Conservation (phyloP, 192 early-diverging fungal species). For the Coemansia biformis region DNA sequence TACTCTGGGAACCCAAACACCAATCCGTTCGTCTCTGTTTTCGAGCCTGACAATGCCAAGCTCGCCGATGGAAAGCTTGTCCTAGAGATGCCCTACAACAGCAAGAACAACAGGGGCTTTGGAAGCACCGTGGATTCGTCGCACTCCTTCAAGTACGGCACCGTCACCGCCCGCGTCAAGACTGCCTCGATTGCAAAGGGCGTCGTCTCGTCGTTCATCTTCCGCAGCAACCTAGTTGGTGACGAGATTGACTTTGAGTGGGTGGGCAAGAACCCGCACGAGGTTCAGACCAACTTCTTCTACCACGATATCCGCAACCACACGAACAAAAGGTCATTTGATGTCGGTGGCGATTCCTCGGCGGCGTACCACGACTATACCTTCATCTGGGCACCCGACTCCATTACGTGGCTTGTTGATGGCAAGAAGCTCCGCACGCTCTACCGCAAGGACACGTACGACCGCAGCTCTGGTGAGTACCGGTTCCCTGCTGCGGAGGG, state of each 20-base stretch:
- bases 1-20: constrained; percentile 32
- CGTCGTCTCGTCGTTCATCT: constrained; percentile 57
- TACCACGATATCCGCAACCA: constrained; percentile 56
- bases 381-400: constrained; percentile 56
- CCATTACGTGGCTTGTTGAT: constrained; percentile 57
- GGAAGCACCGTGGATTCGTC: constrained; percentile 48
- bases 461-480: constrained; percentile 46
- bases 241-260: constrained; percentile 70
- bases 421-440: constrained; percentile 52
- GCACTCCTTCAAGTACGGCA: constrained; percentile 55
- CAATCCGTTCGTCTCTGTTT: constrained; percentile 44
- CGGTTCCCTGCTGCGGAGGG: constrained; percentile 51
- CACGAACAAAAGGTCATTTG: constrained; percentile 33
- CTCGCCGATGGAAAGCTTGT: constrained; percentile 34
- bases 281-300: constrained; percentile 64
- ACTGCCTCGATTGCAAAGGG: constrained; percentile 52
- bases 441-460: constrained; percentile 46
- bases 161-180: constrained; percentile 58
- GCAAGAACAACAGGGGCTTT: constrained; percentile 50
- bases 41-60: constrained; percentile 40
- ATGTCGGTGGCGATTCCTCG: constrained; percentile 42
- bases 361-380: constrained; percentile 55
- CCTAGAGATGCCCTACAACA: constrained; percentile 33
- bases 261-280: constrained; percentile 53
- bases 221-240: constrained; percentile 45